phyloP scores from a whole-genome alignment of 2,329 filamentous ascomycete genomes.

The Talaromyces sp. region DNA sequence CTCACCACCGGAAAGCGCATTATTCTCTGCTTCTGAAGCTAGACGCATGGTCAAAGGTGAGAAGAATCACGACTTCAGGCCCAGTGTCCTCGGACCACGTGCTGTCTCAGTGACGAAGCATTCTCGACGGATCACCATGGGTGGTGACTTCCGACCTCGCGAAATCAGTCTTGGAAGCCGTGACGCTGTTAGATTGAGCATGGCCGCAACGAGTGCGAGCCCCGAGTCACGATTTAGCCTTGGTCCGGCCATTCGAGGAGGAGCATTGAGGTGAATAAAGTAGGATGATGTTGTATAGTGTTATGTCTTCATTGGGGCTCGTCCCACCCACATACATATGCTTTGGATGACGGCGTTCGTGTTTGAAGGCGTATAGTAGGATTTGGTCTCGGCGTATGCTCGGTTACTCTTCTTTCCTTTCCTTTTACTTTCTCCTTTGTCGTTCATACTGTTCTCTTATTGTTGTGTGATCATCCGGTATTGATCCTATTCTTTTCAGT shows the following conservation, averaged over 20 bases:
- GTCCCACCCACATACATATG: neutral
- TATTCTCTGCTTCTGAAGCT: conserved; percentile 63
- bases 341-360: conserved; percentile 4
- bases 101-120: conserved; percentile 55
- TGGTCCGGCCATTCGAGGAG: conserved; percentile 23
- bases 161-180: conserved; percentile 35
- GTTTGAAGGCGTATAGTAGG: neutral
- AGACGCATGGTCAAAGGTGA: conserved; percentile 61
- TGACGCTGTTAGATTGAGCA: conserved; percentile 37
- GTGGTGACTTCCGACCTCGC: conserved; percentile 38
- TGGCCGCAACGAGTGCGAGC: conserved; percentile 33
- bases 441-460: conserved; percentile 2
- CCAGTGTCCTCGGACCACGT: conserved; percentile 58
- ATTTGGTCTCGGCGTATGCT: neutral
- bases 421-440: neutral
- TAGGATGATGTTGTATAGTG: conserved; percentile 22
- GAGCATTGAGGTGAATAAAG: conserved; percentile 11
- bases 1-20: conserved; percentile 49
- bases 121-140: conserved; percentile 39
- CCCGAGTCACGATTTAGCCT: conserved; percentile 29
- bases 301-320: neutral
- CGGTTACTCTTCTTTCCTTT: neutral
- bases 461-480: neutral
- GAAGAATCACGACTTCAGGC: conserved; percentile 51
- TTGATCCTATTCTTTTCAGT: conserved; percentile 3